Evolutionary conservation across 2,329 filamentous ascomycete genomes (phyloP), one percentile per base, ranked within the genome.

Genomic region (Fusarium oxysporum): DNA sequence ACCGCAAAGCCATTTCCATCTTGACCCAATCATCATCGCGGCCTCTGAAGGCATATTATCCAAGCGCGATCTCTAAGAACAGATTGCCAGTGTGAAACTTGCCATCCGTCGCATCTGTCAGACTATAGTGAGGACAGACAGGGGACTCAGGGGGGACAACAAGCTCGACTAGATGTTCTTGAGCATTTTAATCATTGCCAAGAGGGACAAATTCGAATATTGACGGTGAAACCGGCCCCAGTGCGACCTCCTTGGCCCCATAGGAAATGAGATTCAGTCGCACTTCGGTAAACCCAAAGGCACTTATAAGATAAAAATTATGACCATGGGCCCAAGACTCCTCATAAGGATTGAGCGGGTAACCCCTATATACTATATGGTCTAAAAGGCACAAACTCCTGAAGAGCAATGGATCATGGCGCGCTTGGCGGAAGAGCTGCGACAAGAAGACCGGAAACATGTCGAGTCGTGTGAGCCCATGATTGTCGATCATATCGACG

Each of bases 1-100:
- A 77, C 9, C 73, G 65, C 16, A 74, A 55, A 3, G 72, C 64
- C 14, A 40, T 56, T 13, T 73, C 53, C 75, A 77, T 77, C 32
- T 77, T 77, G 58, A 77, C 77, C 75, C 75, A 77, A 19, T 75
- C 63, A 17, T 77, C 75, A 6, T 67, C 66, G 9, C 75, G 73
- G 2, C 75, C 75, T n/a, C 62, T 67, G 2, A 57, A 55, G 3
- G 66, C 3, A n/a, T 72, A 77, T n/a, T 59, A 23, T 0, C 73
- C 70, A 10, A 69, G 71, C 19, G 21, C 45, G 5, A 68, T 55
- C 35, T 76, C 69, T 7, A 70, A 60, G n/a, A 78, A 78, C 28
- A 78, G 45, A 12, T 74, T 76, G 10, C 76, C 72, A 0, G 76
- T 72, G 23, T 76, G 70, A 16, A 74, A 76, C 23, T 70, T 73